These are phyloP conservation scores for Sporothrix luriei DNA, from an alignment of 2,329 filamentous ascomycete genomes.

Conservation along the genomic window DNA sequence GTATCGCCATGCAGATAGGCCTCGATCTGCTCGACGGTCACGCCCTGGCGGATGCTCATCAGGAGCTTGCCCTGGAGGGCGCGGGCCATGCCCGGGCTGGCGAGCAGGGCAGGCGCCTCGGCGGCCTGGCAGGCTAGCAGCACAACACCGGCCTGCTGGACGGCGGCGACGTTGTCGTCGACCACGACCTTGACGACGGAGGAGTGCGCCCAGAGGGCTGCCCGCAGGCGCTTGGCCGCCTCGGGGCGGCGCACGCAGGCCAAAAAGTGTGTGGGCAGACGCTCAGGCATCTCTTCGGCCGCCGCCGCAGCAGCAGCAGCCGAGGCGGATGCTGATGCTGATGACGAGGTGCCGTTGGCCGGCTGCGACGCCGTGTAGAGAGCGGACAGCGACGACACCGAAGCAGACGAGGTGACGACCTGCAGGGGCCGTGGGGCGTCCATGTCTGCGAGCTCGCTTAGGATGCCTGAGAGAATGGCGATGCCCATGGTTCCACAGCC, in stretches of 20 bases:
- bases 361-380: constrained; percentile 24
- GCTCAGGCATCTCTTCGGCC: constrained; percentile 52
- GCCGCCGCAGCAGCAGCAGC: constrained; percentile 53
- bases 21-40: constrained; percentile 70
- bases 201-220: constrained; percentile 65
- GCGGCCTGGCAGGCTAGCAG: constrained; percentile 81
- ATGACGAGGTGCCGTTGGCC: neutral
- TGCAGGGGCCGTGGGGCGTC: constrained; percentile 52
- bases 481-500: constrained; percentile 87
- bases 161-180: constrained; percentile 70
- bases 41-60: constrained; percentile 78
- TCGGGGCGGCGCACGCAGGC: constrained; percentile 75
- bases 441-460: constrained; percentile 65
- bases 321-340: constrained; percentile 39
- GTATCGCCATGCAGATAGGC: constrained; percentile 62
- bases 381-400: constrained; percentile 26
- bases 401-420: constrained; percentile 47
- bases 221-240: constrained; percentile 68
- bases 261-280: constrained; percentile 74
- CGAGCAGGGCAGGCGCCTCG: constrained; percentile 69
- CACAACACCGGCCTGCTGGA: constrained; percentile 69
- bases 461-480: constrained; percentile 78
- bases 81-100: constrained; percentile 66
- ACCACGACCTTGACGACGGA: constrained; percentile 66
- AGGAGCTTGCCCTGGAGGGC: constrained; percentile 76